phyloP scores from a whole-genome alignment of 805 yeast species.

The Saccharomyces jurei region DNA sequence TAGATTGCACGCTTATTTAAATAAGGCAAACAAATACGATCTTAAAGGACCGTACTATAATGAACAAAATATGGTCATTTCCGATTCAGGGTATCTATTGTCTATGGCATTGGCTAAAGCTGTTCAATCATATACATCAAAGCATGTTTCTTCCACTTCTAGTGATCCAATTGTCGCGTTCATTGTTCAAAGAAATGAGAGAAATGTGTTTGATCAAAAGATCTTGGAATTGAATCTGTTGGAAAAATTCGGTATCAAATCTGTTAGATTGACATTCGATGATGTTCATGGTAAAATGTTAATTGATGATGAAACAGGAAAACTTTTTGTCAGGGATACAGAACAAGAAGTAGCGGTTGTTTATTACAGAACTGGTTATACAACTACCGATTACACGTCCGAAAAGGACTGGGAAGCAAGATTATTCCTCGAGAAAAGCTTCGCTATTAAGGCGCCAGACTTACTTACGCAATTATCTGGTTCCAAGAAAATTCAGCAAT shows the following conservation, averaged over 20 bases:
- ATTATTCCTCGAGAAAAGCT: conserved; percentile 56
- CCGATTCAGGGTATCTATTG: conserved; percentile 53
- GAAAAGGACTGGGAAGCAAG: conserved; percentile 75
- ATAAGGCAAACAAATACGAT: conserved; percentile 47
- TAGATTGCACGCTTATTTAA: conserved; percentile 60
- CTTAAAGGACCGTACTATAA: conserved; percentile 36
- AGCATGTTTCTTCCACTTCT: neutral
- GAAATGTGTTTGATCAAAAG: conserved; percentile 89
- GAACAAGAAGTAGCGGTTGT: conserved; percentile 77
- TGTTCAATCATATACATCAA: conserved; percentile 41
- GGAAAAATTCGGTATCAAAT: conserved; percentile 45
- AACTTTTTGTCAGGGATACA: conserved; percentile 45
- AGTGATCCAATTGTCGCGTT: conserved; percentile 53
- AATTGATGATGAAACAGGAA: conserved; percentile 32
- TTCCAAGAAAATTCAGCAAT: conserved; percentile 87
- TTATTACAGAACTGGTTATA: conserved; percentile 84
- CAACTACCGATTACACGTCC: conserved; percentile 67
- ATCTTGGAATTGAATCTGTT: conserved; percentile 66
- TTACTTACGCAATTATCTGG: conserved; percentile 86
- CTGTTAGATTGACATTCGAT: conserved; percentile 60
- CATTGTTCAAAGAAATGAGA: conserved; percentile 76
- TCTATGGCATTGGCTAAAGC: conserved; percentile 68
- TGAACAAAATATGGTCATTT: conserved; percentile 44
- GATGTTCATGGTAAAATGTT: conserved; percentile 42
- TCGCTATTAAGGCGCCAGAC: conserved; percentile 88